Evolutionary conservation across 2,329 filamentous ascomycete species (phyloP).

Genomic region (Aspergillus sp.): DNA sequence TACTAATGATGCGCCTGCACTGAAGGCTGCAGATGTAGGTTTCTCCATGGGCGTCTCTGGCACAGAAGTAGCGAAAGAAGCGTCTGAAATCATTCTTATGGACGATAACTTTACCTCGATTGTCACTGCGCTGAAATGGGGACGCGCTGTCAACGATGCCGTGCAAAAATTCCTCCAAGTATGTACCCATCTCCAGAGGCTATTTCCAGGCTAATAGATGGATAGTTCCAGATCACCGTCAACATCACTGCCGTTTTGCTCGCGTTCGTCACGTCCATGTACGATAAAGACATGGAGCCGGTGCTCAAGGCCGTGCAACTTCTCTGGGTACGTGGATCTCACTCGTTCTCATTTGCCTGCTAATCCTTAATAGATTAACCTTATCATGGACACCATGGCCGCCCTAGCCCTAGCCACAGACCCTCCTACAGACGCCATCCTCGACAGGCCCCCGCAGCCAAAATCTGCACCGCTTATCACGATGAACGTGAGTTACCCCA

Average conservation of each 20-base stretch:
- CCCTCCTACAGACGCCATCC: slow-evolving; percentile 57
- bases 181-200: not conserved
- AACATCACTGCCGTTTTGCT: slow-evolving; percentile 68
- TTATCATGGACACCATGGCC: slow-evolving; percentile 70
- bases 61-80: slow-evolving; percentile 82
- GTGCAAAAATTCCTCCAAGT: slow-evolving; percentile 69
- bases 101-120: slow-evolving; percentile 85
- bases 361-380: slow-evolving; percentile 45
- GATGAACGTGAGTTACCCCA: slow-evolving; percentile 24
- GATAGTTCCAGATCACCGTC: slow-evolving; percentile 51
- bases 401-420: slow-evolving; percentile 64
- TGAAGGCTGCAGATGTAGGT: slow-evolving; percentile 78
- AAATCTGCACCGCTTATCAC: slow-evolving; percentile 49
- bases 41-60: slow-evolving; percentile 85
- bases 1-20: slow-evolving; percentile 78
- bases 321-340: slow-evolving; percentile 50
- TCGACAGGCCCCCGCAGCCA: slow-evolving; percentile 53
- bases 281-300: slow-evolving; percentile 54
- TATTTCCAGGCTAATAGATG: not conserved
- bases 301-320: slow-evolving; percentile 67
- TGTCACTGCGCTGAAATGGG: slow-evolving; percentile 79
- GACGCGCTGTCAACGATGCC: slow-evolving; percentile 72
- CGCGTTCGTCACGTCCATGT: slow-evolving; percentile 64
- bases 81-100: slow-evolving; percentile 82
- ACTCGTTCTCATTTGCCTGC: too few relatives aligned